A percentile compares a stretch with the other conserved stretches of the same genome.
Conservation (phyloP, 495 filamentous ascomycete genomes). For the Penicillium atrosanguineum region DNA sequence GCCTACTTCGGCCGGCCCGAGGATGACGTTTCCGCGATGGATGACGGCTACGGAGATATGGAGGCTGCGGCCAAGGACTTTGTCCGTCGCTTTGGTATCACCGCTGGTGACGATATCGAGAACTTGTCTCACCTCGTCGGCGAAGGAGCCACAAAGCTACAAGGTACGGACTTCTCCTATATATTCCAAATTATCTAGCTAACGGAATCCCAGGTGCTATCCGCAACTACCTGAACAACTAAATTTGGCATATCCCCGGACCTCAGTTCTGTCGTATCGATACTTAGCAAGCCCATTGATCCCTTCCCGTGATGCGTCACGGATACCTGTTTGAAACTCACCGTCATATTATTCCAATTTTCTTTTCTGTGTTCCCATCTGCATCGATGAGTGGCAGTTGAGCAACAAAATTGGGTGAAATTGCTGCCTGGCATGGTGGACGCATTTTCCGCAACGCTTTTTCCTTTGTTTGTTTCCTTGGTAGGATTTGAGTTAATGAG, state of each 20-base stretch:
- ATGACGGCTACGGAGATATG: constrained; percentile 76
- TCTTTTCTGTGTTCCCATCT: constrained; percentile 1
- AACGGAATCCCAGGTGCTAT: constrained; percentile 56
- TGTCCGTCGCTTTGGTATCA: constrained; percentile 89
- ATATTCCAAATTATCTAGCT: background rate
- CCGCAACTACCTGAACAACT: constrained; percentile 75
- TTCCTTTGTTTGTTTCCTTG: constrained; percentile 12
- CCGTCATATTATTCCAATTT: constrained; percentile 9
- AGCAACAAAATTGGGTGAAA: constrained; percentile 9
- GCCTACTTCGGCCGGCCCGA: constrained; percentile 91
- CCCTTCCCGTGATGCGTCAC: constrained; percentile 20
- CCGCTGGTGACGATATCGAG: constrained; percentile 91
- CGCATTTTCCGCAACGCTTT: constrained; percentile 8
- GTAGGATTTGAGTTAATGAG: constrained; percentile 19
- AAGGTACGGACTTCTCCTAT: constrained; percentile 50
- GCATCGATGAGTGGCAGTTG: constrained; percentile 2
- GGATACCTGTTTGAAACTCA: constrained; percentile 12
- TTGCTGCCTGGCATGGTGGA: constrained; percentile 14
- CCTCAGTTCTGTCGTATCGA: constrained; percentile 18
- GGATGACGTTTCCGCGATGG: constrained; percentile 60
- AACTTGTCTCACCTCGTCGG: constrained; percentile 78
- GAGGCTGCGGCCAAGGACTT: constrained; percentile 94
- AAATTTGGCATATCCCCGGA: constrained; percentile 20
- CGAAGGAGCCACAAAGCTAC: constrained; percentile 78
- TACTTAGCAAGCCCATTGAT: constrained; percentile 28